Base-by-base conservation (phyloP, 345 rosid genomes). In the Streptanthus diversifolius region DNA sequence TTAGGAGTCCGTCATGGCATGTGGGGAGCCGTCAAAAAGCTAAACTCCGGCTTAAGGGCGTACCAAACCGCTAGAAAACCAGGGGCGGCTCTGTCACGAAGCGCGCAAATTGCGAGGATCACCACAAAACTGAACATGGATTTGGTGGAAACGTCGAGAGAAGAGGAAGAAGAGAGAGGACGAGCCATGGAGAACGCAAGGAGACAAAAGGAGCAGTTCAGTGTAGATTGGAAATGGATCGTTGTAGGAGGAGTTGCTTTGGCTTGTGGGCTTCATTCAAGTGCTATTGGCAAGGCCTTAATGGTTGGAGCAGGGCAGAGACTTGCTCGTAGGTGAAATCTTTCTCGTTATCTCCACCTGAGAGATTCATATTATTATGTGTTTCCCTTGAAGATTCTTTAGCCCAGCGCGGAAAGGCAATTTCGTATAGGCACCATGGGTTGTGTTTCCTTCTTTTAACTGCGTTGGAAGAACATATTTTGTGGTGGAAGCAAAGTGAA, bases 11-110 rank as follows among this genome's bases (percentile, higher is more conserved):
- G 98, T 8, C 99, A 88, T 69, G 99, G 93, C 58, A 91, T 91
- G 98, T 95, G 99, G 99, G 98, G 98, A 71, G 85, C 97, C 0
- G 88, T 90, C 45, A 95, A 88, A 83, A 95, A 91, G 76, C 75
- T 91, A 63, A 91, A 91, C 76, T 82, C 88, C 0, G 97, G 97
- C 32, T 70, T 95, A 84, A 85, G 96, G 76, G 90, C 87, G 0
- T 95, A 91, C 81, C 98, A 91, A 82, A 81, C 81, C n/a, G 90
- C 85, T 7, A 79, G 92, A 76, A 86, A 82, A 82, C 22, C 80
- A 10, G 92, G 84, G 25, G 39, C 77, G 9, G 44, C 86, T 73
- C 68, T 92, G 19, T 88, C 99, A n/a, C 78, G 91, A 78, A 77
- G 86, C 9, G 92, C 90, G 1, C 80, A 79, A 8, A 84, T 87